Evolutionary conservation across 257 asterid genomes (phyloP).

Genomic region (Ophiorrhiza pumila): DNA sequence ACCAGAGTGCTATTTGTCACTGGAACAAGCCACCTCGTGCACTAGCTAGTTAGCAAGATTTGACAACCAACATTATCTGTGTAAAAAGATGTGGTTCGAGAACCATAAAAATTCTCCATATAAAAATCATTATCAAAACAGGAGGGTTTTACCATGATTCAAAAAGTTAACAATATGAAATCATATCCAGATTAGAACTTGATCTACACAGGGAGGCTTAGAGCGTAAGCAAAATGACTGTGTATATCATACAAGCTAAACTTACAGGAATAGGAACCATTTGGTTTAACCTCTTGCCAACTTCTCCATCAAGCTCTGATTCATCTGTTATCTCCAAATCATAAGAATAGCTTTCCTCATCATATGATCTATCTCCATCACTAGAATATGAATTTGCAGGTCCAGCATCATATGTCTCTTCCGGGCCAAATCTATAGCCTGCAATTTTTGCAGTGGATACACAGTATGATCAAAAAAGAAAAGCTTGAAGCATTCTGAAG

Average conservation of each 20-base stretch:
- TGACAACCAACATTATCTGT: background rate
- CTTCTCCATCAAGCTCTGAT: conserved; percentile 84
- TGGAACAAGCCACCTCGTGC: background rate
- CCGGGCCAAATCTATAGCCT: conserved; percentile 45
- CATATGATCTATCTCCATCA: conserved; percentile 65
- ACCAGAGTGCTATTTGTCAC: background rate
- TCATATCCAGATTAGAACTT: background rate
- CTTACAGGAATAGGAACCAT: conserved; percentile 82
- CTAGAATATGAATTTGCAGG: conserved; percentile 60
- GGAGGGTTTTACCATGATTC: background rate
- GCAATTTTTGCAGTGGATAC: conserved; percentile 25
- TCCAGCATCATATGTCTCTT: conserved; percentile 51
- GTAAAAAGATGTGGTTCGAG: background rate
- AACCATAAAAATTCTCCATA: background rate
- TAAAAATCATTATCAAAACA: background rate
- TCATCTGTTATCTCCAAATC: conserved; percentile 75
- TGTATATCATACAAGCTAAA: conserved; percentile 14
- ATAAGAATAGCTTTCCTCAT: conserved; percentile 54
- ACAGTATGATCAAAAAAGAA: conserved; percentile 1
- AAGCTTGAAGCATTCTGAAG: background rate
- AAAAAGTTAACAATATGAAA: background rate
- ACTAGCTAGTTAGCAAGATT: background rate
- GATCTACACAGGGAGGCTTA: background rate
- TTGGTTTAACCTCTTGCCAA: conserved; percentile 76
- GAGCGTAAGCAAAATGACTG: background rate